Base-by-base conservation (phyloP, 768 basidiomycete genomes). In the Mrakia hoshinonis region DNA sequence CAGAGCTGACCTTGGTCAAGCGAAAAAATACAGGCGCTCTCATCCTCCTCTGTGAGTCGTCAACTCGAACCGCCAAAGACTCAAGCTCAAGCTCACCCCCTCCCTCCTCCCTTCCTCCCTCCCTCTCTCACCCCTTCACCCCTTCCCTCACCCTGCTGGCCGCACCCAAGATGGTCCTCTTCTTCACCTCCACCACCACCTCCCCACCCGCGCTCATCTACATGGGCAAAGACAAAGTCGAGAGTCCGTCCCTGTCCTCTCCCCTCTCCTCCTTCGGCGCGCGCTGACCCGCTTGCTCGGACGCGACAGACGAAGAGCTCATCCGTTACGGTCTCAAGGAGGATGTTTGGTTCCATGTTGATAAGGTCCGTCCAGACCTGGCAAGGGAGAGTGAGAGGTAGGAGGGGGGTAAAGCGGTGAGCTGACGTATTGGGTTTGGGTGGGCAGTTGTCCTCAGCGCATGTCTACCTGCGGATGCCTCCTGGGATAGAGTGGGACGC, bases 151-250 rank as follows among this genome's bases (percentile, higher is more conserved):
- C 49, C 24, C 34, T 7, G 13, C n/a, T n/a, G n/a, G n/a, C n/a
- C n/a, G n/a, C n/a, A n/a, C n/a, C n/a, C 39, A 20, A 22, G 18
- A 87, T 87, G 87, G 87, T 87, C 29, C 80, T 87, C 49, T 85
- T 85, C 81, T 88, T 86, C 79, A 83, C 85, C 0, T 87, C 86
- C 10, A 81, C 81, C 31, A 83, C 83, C 82, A 74, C 34, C 79
- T 74, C 26, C 7, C 90, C 91, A 1, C 82, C 89, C 0, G 86
- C 83, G 10, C 85, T 81, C 34, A 82, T 97, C 69, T 97, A 95
- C 80, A 96, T 97, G 93, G 82, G 95, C 36, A 87, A 86, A 78
- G 95, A 99, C 84, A 98, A 99, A 81, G 88, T 92, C 73, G 91
- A 96, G 82, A 92, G 91, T 92, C 10, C 26, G 22, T 31, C n/a